Percentiles rank a stretch among this genome's conserved stretches.
These are phyloP conservation scores for Populus hybrid DNA, from an alignment of 441 rosid genomes.

Conservation along the genomic window DNA sequence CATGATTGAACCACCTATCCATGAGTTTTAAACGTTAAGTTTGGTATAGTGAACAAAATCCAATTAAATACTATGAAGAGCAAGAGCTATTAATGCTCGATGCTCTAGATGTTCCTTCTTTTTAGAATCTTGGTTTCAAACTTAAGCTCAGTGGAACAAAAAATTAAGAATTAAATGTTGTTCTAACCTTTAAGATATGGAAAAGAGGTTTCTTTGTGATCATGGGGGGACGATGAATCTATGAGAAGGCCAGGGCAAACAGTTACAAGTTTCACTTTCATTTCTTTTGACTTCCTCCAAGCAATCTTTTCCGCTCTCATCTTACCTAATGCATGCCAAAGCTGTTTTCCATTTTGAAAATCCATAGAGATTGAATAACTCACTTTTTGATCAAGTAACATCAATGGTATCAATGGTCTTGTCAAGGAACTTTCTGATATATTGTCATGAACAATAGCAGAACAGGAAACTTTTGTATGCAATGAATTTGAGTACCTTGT, in stretches of 20 bases:
- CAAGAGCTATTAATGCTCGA: not conserved
- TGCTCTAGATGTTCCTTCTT: not conserved
- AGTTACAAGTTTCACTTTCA: constrained; percentile 34
- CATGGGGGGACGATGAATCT: constrained; percentile 28
- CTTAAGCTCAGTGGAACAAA: not conserved
- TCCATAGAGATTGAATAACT: not conserved
- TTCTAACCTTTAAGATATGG: constrained; percentile 41
- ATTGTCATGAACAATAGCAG: not conserved
- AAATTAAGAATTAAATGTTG: not conserved
- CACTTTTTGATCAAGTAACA: not conserved
- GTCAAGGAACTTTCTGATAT: not conserved
- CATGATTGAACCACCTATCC: constrained; percentile 33
- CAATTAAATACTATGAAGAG: not conserved
- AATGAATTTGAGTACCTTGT: constrained; percentile 22
- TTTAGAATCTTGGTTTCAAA: not conserved
- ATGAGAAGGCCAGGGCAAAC: constrained; percentile 40
- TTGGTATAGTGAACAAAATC: not conserved
- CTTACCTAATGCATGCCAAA: constrained; percentile 44
- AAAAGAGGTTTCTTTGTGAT: constrained; percentile 15
- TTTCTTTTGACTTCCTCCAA: constrained; percentile 35
- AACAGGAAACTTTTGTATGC: not conserved
- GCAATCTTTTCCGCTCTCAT: constrained; percentile 36
- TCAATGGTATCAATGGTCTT: not conserved
- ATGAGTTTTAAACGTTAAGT: not conserved
- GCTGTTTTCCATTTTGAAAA: constrained; percentile 19